Evolutionary conservation across 2,329 filamentous ascomycete species (phyloP), one percentile per base, ranked within the genome.

Genomic region (Rhynchosporium agropyri): DNA sequence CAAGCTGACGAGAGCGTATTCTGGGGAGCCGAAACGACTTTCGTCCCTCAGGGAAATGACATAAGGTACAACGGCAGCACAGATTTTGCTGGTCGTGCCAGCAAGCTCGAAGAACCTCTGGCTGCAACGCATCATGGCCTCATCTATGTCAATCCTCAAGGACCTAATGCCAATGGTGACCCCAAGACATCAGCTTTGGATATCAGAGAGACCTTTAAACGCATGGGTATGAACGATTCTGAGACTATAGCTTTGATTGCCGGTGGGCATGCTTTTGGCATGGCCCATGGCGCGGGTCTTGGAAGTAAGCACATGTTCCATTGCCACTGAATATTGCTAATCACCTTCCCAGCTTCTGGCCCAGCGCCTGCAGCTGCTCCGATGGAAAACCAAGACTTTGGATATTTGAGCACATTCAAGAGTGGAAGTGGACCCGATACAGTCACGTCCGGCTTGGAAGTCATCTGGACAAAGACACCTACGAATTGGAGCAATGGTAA

Each of bases 401-500:
- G 90, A 69, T 93, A 90, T 89, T 74, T 76, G 68, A 92, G 86
- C 81, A 81, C 78, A 60, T 79, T 85, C 76, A 81, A 80, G 64
- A 79, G 81, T 13, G 90, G 90, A 69, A 89, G 87, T 71, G 90
- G 87, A 10, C 79, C 83, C 28, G 80, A 92, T 74, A 82, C 89
- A 75, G 90, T 90, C 77, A 92, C 89, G 68, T 88, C 84, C 68
- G 90, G 90, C 55, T 80, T 93, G 3, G 90, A 93, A 77, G 90
- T 93, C 54, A 90, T 82, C 74, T 93, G 90, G 90, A 90, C 89
- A 70, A 86, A 83, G 75, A 89, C 86, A n/a, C 90, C 90, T 2
- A 87, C 83, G 68, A 85, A 90, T 79, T 53, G 58, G 49, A 42
- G 10, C 6, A 60, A 60, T 40, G 38, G 58, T 53, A 57, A 65